These are phyloP conservation scores for Auricularia heimuer DNA, from an alignment of 768 basidiomycete species.

Conservation along the genomic window DNA sequence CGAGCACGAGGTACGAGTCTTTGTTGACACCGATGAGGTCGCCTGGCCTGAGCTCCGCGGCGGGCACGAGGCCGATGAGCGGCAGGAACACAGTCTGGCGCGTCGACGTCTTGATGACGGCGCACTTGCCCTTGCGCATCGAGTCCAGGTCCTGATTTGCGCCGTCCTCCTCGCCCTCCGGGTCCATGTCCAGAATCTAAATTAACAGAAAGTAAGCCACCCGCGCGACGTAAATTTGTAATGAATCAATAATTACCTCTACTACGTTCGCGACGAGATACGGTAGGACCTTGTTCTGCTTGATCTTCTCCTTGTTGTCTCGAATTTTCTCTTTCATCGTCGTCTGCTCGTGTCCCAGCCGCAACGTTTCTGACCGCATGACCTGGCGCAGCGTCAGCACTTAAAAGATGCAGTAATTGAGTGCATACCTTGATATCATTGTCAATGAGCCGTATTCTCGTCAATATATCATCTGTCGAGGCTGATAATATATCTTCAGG, in stretches of 20 bases:
- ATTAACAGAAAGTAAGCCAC: neutral
- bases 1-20: conserved; percentile 94
- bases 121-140: conserved; percentile 96
- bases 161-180: conserved; percentile 88
- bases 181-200: conserved; percentile 89
- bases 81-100: conserved; percentile 98
- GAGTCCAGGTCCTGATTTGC: conserved; percentile 92
- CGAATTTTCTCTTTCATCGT: conserved; percentile 98
- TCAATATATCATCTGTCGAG: conserved; percentile 77
- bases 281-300: conserved; percentile 97
- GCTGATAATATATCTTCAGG: conserved; percentile 77
- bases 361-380: conserved; percentile 89
- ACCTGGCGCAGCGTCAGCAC: conserved; percentile 43
- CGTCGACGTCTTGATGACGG: conserved; percentile 97
- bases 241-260: conserved; percentile 44
- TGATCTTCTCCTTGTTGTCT: conserved; percentile 96
- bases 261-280: conserved; percentile 98
- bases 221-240: conserved; percentile 13
- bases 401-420: neutral
- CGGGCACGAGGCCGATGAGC: conserved; percentile 91
- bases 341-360: conserved; percentile 87
- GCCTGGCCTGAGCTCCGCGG: conserved; percentile 78
- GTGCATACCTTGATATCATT: conserved; percentile 83
- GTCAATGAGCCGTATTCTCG: conserved; percentile 86
- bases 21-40: conserved; percentile 99